Conservation (phyloP, 78 protist species). For the Creolimax fragrantissima region DNA sequence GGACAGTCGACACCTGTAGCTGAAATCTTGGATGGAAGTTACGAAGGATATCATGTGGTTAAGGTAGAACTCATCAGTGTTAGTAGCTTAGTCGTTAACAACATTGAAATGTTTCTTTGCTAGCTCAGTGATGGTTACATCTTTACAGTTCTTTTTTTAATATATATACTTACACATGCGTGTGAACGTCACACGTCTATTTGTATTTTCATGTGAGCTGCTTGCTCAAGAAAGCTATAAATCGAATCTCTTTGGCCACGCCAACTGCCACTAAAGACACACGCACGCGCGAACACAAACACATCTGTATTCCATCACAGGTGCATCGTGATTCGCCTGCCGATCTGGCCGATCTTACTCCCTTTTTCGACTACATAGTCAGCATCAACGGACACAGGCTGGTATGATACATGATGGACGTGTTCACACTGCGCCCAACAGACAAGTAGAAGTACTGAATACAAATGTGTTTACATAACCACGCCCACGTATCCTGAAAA, state of each 20-base stretch:
- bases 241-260: no score
- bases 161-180: no score
- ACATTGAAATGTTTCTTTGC: not conserved
- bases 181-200: no score
- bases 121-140: no score
- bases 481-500: no score
- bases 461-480: no score
- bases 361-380: constrained; percentile 67
- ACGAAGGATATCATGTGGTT: constrained; percentile 23
- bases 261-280: no score
- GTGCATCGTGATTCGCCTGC: constrained; percentile 53
- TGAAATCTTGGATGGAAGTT: not conserved
- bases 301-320: not conserved
- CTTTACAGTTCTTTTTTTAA: no score
- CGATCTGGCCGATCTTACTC: constrained; percentile 31
- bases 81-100: not conserved
- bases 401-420: not conserved
- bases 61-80: not conserved
- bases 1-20: not conserved
- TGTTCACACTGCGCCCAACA: not conserved
- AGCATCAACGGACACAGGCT: constrained; percentile 38
- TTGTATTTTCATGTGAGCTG: no score
- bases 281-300: not conserved
- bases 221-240: no score
- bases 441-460: no score